Evolutionary conservation across 441 rosid genomes (phyloP), one percentile per base, ranked within the genome.

Genomic region (Erodium trifolium): DNA sequence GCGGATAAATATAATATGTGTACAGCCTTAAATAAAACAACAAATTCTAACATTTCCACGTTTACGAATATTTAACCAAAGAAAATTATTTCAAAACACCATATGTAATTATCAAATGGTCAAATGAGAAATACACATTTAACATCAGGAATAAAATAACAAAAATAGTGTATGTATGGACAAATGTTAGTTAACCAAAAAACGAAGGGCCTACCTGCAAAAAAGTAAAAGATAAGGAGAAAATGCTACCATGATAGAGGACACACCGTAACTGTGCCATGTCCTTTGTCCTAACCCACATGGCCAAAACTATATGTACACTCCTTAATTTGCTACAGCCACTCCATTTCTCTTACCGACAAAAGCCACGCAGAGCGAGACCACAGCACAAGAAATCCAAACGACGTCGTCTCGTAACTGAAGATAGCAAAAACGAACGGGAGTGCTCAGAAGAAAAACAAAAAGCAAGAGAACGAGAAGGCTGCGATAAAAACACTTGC

Each of bases 131-230:
- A 9, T 41, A 9, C 5, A 7, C 47, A 6, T 41, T 41, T 41
- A 41, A 41, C 1, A 7, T 41, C 47, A 41, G 8, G 8, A 1
- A 41, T 41, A 9, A 7, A 7, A 41, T 3, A 37, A 37, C 41
- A 37, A 41, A 6, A 41, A 41, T 6, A 6, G 86, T 51, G 78
- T 86, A 82, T 1, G 59, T 59, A 16, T 47, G 55, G 14, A 47
- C n/a, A 47, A 47, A 47, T 2, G 55, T 47, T 47, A 12, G 11
- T 47, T 47, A 4, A 11, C 55, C 55, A 1, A 34, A 47, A 47
- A 4, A 47, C 11, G 5, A 47, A 47, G 55, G 55, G 55, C 55
- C 55, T 11, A 47, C 16, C 11, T 47, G n/a, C 7, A 47, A 47
- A 47, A 47, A 8, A 47, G 55, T 2, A 47, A 47, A 47, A 47